Evolutionary conservation across 148 eudicot species (phyloP).

Genomic region (Limonium bicolor): DNA sequence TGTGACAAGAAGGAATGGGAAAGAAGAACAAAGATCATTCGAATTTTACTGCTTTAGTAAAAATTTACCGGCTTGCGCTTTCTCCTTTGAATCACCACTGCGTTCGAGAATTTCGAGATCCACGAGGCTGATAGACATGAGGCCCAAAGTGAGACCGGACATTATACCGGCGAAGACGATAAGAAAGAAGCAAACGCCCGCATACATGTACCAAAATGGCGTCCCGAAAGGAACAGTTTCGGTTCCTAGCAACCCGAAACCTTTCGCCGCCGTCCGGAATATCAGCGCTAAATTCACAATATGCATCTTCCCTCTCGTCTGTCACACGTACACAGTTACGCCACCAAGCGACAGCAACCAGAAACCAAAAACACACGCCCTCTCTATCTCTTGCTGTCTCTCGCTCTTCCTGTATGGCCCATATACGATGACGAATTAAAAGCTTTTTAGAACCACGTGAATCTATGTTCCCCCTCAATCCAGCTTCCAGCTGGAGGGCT

Average conservation of each 20-base stretch:
- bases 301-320: conserved; percentile 5
- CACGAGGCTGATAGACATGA: conserved; percentile 84
- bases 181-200: conserved; percentile 47
- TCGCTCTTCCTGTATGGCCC: too few relatives aligned
- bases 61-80: conserved; percentile 71
- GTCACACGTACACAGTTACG: too few relatives aligned
- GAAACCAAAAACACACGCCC: too few relatives aligned
- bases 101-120: conserved; percentile 85
- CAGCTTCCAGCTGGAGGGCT: too few relatives aligned
- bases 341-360: too few relatives aligned
- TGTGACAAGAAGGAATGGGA: too few relatives aligned
- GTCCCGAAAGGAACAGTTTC: conserved; percentile 42
- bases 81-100: conserved; percentile 55
- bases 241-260: background rate
- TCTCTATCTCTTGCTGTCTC: too few relatives aligned
- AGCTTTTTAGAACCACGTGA: too few relatives aligned
- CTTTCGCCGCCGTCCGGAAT: conserved; percentile 6
- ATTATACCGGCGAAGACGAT: conserved; percentile 85
- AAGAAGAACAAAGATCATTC: too few relatives aligned
- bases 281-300: conserved; percentile 3
- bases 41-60: too few relatives aligned
- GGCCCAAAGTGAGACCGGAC: conserved; percentile 82
- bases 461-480: too few relatives aligned
- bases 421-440: too few relatives aligned
- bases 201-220: conserved; percentile 51